A percentile compares a stretch with the other conserved stretches of the same genome.
These are phyloP conservation scores for Eucalyptus brandiana DNA, from an alignment of 345 rosid species.

Conservation along the genomic window DNA sequence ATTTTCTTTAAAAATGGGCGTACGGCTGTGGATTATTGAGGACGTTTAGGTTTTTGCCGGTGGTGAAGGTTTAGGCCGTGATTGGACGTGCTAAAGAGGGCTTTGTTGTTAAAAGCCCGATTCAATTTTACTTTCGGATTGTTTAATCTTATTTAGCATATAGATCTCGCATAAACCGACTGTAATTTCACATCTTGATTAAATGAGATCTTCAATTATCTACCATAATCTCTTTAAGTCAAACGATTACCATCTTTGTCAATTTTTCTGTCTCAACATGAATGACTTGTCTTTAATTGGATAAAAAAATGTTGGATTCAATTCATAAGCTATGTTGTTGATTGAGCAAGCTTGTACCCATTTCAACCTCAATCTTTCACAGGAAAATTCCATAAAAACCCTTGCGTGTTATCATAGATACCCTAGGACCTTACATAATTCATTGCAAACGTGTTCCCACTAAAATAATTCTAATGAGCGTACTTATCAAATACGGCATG, in stretches of 20 bases:
- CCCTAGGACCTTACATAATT: neutral
- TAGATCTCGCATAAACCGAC: fast-evolving
- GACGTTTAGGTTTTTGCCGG: neutral
- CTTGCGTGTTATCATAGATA: neutral
- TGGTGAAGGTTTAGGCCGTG: neutral
- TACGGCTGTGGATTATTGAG: neutral
- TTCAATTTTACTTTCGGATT: neutral
- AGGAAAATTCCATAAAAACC: neutral
- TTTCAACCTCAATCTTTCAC: neutral
- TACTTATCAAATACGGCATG: neutral
- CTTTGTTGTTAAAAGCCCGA: neutral
- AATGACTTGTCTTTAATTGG: neutral
- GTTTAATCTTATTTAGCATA: neutral
- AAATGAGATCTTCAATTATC: neutral
- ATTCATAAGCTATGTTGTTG: neutral
- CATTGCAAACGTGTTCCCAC: neutral
- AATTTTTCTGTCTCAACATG: neutral
- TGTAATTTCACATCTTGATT: neutral
- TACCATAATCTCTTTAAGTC: neutral
- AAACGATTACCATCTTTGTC: neutral
- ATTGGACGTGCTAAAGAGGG: neutral
- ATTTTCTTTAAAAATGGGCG: neutral
- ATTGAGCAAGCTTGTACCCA: neutral
- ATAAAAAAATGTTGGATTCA: neutral
- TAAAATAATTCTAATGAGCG: neutral